Percentiles rank a stretch among this genome's conserved stretches.
Evolutionary conservation across 2,329 filamentous ascomycete species (phyloP).

Genomic region (Metarhizium brunneum): DNA sequence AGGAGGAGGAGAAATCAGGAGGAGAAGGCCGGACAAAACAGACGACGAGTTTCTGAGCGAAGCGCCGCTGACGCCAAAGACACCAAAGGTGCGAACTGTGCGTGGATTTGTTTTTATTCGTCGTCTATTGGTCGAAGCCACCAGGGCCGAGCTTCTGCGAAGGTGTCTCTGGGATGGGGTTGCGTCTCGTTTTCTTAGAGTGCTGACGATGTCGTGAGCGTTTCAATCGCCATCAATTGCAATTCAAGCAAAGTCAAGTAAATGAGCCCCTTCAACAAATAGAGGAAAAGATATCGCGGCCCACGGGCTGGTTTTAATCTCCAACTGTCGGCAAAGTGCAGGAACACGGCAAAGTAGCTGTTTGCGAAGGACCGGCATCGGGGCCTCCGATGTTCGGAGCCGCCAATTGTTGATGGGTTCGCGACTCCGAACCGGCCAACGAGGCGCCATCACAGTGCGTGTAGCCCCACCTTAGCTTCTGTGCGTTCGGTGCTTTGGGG

Average conservation of each 20-base stretch:
- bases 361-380: conserved; percentile 4
- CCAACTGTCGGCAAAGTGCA: not conserved
- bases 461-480: not conserved
- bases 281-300: not conserved
- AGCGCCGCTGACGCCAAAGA: not conserved
- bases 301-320: conserved; percentile 1
- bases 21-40: not conserved
- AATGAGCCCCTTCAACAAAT: no score
- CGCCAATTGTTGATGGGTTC: not conserved
- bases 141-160: not conserved
- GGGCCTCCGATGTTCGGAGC: conserved; percentile 15
- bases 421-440: conserved; percentile 7
- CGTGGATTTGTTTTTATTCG: not conserved
- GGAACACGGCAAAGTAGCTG: not conserved
- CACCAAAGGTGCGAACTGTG: not conserved
- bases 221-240: no score
- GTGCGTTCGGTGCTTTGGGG: no score
- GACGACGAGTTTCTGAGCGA: not conserved
- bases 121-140: not conserved
- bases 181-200: not conserved
- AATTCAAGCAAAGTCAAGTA: no score
- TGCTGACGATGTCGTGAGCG: not conserved
- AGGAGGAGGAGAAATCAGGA: not conserved
- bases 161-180: no score
- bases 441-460: not conserved